Evolutionary conservation across 1,284 basidiomycete genomes (phyloP).

Genomic region (Ceratobasidium papillatum): DNA sequence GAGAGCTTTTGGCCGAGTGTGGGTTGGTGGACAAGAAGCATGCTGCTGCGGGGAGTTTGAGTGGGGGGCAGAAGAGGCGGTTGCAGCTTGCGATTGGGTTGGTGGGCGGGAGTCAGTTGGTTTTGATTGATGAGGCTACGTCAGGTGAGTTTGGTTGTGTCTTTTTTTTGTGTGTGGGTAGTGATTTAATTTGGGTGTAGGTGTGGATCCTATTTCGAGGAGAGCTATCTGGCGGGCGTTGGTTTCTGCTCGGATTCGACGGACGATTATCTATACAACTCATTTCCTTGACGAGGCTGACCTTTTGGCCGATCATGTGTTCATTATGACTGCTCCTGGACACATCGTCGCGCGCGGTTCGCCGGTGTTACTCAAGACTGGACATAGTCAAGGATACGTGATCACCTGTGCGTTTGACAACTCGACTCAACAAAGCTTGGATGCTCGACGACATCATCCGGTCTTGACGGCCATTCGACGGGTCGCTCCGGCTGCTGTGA

Average conservation of each 20-base stretch:
- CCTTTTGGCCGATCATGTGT: constrained; percentile 76
- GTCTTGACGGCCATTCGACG: constrained; percentile 18
- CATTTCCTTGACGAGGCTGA: constrained; percentile 86
- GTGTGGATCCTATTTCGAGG: constrained; percentile 80
- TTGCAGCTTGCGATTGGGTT: constrained; percentile 80
- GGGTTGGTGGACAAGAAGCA: constrained; percentile 74
- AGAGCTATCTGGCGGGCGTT: constrained; percentile 80
- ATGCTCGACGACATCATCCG: constrained; percentile 4
- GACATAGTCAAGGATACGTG: constrained; percentile 76
- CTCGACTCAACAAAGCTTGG: constrained; percentile 28
- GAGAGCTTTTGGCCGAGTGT: constrained; percentile 71
- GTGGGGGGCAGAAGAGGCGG: constrained; percentile 84
- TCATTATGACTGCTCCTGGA: constrained; percentile 77
- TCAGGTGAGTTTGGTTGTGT: constrained; percentile 52
- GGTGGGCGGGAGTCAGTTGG: constrained; percentile 61
- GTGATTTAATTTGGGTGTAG: constrained; percentile 48
- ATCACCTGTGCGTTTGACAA: constrained; percentile 62
- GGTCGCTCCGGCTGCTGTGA: constrained; percentile 15
- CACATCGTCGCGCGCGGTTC: constrained; percentile 75
- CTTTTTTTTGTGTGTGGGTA: no score
- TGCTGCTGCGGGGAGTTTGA: constrained; percentile 70
- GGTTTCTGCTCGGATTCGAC: constrained; percentile 67
- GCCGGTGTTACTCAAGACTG: constrained; percentile 75
- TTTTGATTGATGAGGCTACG: constrained; percentile 74
- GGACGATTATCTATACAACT: constrained; percentile 74